phyloP scores from a whole-genome alignment of 176 grass and related monocot genomes.

The Coix lacrymajobi region DNA sequence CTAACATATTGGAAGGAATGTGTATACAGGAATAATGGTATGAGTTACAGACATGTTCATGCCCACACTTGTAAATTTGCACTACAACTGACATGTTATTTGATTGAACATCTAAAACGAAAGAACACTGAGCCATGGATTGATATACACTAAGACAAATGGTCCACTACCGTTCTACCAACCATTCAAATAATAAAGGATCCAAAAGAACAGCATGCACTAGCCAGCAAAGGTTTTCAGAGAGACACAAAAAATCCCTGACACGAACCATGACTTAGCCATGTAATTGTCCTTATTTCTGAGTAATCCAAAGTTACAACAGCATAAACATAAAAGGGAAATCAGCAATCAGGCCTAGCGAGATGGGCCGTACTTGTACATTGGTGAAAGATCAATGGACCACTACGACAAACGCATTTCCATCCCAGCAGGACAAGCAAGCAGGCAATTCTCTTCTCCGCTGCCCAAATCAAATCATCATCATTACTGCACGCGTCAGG shows the following conservation, averaged over 20 bases:
- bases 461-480: background rate
- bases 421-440: background rate
- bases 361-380: background rate
- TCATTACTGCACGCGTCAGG: background rate
- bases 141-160: background rate
- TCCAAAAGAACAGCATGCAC: background rate
- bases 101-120: background rate
- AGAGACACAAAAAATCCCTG: background rate
- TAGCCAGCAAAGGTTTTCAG: background rate
- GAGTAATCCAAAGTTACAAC: background rate
- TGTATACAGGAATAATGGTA: background rate
- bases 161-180: background rate
- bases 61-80: background rate
- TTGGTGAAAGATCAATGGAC: background rate
- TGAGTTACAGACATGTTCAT: background rate
- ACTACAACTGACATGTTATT: background rate
- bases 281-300: background rate
- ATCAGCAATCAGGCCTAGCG: background rate
- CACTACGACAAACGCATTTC: background rate
- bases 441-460: background rate
- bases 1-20: background rate
- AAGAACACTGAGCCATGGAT: background rate
- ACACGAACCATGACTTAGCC: background rate
- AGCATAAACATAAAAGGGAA: background rate
- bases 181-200: background rate